Evolutionary conservation across 495 filamentous ascomycete genomes (phyloP).

Genomic region (Trichoderma orchidacearum): DNA sequence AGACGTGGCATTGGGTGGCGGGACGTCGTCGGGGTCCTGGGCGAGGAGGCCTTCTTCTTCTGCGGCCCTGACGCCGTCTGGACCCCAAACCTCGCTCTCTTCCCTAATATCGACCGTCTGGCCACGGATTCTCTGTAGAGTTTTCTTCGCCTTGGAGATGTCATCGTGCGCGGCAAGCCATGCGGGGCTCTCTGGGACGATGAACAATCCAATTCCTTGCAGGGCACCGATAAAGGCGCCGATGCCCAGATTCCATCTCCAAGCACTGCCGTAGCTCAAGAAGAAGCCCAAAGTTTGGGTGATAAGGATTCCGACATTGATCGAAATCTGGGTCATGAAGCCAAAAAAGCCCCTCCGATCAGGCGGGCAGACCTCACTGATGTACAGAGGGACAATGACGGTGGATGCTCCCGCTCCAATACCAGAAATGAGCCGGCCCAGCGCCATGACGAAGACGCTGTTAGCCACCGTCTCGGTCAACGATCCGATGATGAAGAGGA

Average conservation of each 20-base stretch:
- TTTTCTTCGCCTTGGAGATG: constrained; percentile 42
- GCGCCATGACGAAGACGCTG: constrained; percentile 48
- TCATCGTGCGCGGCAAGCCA: constrained; percentile 67
- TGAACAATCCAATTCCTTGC: constrained; percentile 51
- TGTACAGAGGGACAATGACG: constrained; percentile 92
- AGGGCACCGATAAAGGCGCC: constrained; percentile 53
- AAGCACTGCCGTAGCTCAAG: constrained; percentile 59
- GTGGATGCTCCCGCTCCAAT: constrained; percentile 75
- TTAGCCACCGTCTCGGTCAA: constrained; percentile 55
- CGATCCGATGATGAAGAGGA: constrained; percentile 67
- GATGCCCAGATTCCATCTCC: constrained; percentile 69
- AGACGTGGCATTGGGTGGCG: constrained; percentile 19
- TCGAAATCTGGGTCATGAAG: constrained; percentile 82
- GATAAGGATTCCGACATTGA: constrained; percentile 82
- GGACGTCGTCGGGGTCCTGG: constrained; percentile 13
- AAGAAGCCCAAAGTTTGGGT: constrained; percentile 80
- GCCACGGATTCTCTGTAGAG: constrained; percentile 64
- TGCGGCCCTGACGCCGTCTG: constrained; percentile 16
- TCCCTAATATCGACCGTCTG: constrained; percentile 52
- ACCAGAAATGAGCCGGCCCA: constrained; percentile 71
- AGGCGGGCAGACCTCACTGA: constrained; percentile 80
- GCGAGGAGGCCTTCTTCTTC: constrained; percentile 37
- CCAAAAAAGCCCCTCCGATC: constrained; percentile 73
- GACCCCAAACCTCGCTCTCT: constrained; percentile 55
- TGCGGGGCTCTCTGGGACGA: constrained; percentile 73